Conservation (phyloP, 2,329 filamentous ascomycete genomes). For the Ophiostoma triangulosporum region DNA sequence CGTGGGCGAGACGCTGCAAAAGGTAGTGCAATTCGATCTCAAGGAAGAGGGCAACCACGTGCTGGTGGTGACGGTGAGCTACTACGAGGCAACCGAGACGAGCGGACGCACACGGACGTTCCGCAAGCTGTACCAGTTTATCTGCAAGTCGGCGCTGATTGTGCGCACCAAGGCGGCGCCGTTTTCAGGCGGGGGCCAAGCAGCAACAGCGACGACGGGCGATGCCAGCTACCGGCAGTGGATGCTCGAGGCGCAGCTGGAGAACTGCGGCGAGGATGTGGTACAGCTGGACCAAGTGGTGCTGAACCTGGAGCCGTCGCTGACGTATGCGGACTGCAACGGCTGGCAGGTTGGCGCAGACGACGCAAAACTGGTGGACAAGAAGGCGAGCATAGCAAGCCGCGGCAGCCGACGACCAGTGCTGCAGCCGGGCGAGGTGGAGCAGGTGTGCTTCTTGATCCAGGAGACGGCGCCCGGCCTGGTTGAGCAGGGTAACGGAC, state of each 20-base stretch:
- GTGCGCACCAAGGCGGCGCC: constrained; percentile 75
- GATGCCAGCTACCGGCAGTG: constrained; percentile 35
- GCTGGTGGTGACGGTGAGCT: constrained; percentile 82
- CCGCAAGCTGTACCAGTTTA: constrained; percentile 91
- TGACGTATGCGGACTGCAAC: constrained; percentile 42
- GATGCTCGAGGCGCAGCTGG: constrained; percentile 84
- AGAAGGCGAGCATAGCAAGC: constrained; percentile 16
- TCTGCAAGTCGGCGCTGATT: constrained; percentile 78
- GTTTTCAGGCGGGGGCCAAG: constrained; percentile 23
- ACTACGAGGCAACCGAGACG: constrained; percentile 71
- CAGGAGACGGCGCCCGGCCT: constrained; percentile 27
- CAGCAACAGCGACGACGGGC: constrained; percentile 15
- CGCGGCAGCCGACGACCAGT: constrained; percentile 30
- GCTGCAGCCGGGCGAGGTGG: constrained; percentile 47
- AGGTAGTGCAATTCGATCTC: constrained; percentile 71
- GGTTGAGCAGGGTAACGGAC: constrained; percentile 23
- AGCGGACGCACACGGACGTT: constrained; percentile 69
- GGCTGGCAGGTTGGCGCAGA: constrained; percentile 1
- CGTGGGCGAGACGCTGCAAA: constrained; percentile 59
- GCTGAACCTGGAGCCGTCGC: constrained; percentile 38
- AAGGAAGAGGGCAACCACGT: constrained; percentile 93
- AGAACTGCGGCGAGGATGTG: constrained; percentile 78
- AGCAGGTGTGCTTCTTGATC: constrained; percentile 52
- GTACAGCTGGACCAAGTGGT: constrained; percentile 61
- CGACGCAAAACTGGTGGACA: neutral